These are phyloP conservation scores for Boletus rubescentipes DNA, from an alignment of 768 basidiomycete genomes.

Conservation along the genomic window DNA sequence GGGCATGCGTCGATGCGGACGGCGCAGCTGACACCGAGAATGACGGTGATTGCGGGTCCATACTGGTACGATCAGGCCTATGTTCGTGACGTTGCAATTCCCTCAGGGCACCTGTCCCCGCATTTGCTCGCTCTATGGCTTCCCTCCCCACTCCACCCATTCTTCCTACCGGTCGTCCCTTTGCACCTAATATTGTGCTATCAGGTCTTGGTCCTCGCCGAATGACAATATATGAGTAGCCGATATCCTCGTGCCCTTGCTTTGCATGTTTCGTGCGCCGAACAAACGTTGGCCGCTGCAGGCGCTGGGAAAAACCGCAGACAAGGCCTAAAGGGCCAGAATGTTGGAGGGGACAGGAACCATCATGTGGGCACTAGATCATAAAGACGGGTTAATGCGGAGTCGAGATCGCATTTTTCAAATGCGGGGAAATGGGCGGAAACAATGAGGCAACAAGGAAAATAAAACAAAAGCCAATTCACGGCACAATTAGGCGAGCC, in stretches of 20 bases:
- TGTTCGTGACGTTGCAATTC: constrained; percentile 27
- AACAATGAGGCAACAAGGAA: background rate
- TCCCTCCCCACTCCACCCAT: constrained; percentile 31
- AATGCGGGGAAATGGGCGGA: constrained; percentile 13
- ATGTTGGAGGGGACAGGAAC: constrained; percentile 71
- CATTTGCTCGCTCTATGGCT: constrained; percentile 27
- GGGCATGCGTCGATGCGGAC: constrained; percentile 10
- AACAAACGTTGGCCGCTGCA: constrained; percentile 84
- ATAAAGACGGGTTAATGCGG: background rate
- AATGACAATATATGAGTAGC: constrained; percentile 89
- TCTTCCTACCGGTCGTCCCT: constrained; percentile 23
- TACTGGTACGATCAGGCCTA: constrained; percentile 10
- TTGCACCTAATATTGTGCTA: constrained; percentile 1
- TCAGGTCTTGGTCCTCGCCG: constrained; percentile 72
- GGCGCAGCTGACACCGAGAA: constrained; percentile 13
- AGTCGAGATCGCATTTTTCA: constrained; percentile 14
- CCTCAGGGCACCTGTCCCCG: constrained; percentile 17
- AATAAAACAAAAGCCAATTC: background rate
- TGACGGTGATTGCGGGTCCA: constrained; percentile 29
- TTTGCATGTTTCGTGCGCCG: constrained; percentile 86
- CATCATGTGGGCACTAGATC: constrained; percentile 86
- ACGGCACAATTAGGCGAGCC: background rate
- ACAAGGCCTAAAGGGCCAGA: constrained; percentile 51
- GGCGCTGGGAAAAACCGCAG: constrained; percentile 85
- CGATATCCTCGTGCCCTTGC: constrained; percentile 81